These are phyloP conservation scores for Colletotrichum gloeosporioides DNA, from an alignment of 2,329 filamentous ascomycete genomes.

Conservation along the genomic window DNA sequence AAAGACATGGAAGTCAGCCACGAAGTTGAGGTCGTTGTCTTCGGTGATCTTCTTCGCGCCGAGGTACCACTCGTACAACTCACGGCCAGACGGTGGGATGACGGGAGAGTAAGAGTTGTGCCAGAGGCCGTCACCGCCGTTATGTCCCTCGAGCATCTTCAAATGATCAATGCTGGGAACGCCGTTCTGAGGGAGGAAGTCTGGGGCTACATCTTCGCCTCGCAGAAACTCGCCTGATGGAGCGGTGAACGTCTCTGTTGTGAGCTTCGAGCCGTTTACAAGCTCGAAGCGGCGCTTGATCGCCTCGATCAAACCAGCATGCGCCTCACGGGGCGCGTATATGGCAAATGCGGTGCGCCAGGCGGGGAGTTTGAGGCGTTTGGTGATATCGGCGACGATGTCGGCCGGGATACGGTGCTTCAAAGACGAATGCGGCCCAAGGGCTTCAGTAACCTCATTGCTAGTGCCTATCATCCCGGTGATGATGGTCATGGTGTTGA, in stretches of 20 bases:
- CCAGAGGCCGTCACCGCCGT: neutral
- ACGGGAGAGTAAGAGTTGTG: neutral
- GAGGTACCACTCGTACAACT: neutral
- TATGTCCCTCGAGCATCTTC: neutral
- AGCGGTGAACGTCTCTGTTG: neutral
- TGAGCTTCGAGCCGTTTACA: neutral
- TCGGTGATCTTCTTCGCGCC: neutral
- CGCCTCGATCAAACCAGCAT: neutral
- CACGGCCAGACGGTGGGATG: neutral
- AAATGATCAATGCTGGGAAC: neutral
- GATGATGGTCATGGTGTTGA: slow-evolving; percentile 35
- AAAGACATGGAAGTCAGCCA: slow-evolving; percentile 23
- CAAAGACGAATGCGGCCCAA: neutral
- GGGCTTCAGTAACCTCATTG: neutral
- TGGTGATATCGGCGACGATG: neutral
- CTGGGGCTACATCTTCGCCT: neutral
- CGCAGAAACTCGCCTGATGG: neutral
- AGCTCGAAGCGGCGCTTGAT: slow-evolving; percentile 2
- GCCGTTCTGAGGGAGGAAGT: slow-evolving; percentile 9
- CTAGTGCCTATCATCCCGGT: neutral
- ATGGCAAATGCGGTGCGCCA: neutral
- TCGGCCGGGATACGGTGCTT: neutral
- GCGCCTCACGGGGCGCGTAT: neutral
- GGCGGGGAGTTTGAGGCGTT: neutral
- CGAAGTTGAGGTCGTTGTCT: slow-evolving; percentile 6